Conservation (phyloP, 2,329 filamentous ascomycete species). For the Colletotrichum liaoningense region DNA sequence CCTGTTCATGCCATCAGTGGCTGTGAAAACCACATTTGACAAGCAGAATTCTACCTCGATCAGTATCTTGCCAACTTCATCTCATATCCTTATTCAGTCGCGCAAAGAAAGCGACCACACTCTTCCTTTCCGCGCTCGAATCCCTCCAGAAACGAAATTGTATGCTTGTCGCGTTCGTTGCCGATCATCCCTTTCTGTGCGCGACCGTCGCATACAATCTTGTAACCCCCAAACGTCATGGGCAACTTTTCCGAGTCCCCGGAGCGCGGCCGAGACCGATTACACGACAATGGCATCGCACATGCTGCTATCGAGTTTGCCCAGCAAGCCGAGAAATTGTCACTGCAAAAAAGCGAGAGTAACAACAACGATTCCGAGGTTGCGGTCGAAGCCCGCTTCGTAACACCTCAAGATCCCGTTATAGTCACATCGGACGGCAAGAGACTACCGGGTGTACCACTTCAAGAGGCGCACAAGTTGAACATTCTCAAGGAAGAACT, state of each 20-base stretch:
- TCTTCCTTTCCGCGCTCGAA: not conserved
- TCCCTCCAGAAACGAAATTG: not conserved
- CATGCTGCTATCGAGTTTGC: conserved; percentile 66
- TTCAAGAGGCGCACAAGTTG: conserved; percentile 77
- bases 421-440: conserved; percentile 76
- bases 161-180: conserved; percentile 12
- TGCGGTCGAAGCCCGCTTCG: conserved; percentile 71
- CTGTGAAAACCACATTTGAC: conserved; percentile 15
- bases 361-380: conserved; percentile 49
- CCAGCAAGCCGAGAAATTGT: conserved; percentile 70
- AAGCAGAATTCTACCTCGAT: conserved; percentile 5
- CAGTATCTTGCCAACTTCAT: not conserved
- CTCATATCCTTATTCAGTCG: not conserved
- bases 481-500: conserved; percentile 70
- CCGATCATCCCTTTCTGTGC: not conserved
- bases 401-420: conserved; percentile 79
- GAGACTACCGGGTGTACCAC: conserved; percentile 74
- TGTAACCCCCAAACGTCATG: conserved; percentile 5
- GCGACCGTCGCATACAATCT: not conserved
- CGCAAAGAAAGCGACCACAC: not conserved
- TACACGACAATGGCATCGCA: conserved; percentile 41
- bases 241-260: conserved; percentile 30
- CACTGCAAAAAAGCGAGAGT: conserved; percentile 48
- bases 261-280: conserved; percentile 18
- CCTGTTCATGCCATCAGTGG: conserved; percentile 34